A percentile compares a stretch with the other conserved stretches of the same genome.
Conservation (phyloP, 2,329 filamentous ascomycete genomes). For the Diaporthe citrichinensis region DNA sequence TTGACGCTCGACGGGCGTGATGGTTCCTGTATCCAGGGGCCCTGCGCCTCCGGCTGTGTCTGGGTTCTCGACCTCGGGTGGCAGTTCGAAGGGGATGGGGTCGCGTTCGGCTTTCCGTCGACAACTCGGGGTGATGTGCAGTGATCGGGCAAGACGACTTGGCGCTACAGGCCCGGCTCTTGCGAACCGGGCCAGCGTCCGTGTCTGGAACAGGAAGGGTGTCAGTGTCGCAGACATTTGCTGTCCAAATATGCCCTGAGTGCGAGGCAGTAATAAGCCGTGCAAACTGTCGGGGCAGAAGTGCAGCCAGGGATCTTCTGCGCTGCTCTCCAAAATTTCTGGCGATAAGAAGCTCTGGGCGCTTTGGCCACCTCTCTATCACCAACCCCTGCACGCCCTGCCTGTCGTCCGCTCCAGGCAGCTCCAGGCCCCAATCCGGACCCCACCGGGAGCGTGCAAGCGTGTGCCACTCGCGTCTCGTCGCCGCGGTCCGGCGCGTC, state of each 20-base stretch:
- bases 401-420: neutral
- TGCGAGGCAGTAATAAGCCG: neutral
- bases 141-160: conserved; percentile 46
- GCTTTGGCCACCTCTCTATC: conserved; percentile 34
- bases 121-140: conserved; percentile 45
- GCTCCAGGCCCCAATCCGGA: conserved; percentile 7
- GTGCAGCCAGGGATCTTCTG: neutral
- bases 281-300: neutral
- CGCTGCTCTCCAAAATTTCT: conserved; percentile 28
- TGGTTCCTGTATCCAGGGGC: conserved; percentile 58
- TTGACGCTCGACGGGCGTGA: conserved; percentile 67
- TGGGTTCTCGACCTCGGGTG: conserved; percentile 51
- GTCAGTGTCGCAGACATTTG: conserved; percentile 66
- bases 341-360: conserved; percentile 26
- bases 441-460: conserved; percentile 32
- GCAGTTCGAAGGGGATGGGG: conserved; percentile 67
- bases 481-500: conserved; percentile 38
- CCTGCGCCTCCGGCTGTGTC: conserved; percentile 44
- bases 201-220: conserved; percentile 81
- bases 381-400: neutral
- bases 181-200: conserved; percentile 59
- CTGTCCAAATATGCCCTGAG: neutral
- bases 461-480: conserved; percentile 40
- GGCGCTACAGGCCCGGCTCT: conserved; percentile 31
- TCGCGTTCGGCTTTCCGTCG: conserved; percentile 45